Evolutionary conservation across 495 filamentous ascomycete species (phyloP).

Genomic region (Penicillium cataractarum): DNA sequence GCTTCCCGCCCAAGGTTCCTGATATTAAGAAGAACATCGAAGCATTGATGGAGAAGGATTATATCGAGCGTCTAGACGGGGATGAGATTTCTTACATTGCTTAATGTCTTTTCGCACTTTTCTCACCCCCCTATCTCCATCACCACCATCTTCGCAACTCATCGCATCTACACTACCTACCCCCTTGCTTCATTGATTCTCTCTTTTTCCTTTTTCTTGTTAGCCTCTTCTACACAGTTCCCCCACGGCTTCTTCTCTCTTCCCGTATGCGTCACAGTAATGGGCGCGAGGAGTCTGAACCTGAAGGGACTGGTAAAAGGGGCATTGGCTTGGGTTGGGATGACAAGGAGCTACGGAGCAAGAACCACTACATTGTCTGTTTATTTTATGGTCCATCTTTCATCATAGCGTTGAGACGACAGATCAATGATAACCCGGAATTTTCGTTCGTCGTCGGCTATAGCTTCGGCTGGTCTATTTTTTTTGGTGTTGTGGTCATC

Average conservation of each 20-base stretch:
- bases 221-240: constrained; percentile 1
- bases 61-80: constrained; percentile 91
- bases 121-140: not conserved
- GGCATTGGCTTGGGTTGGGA: constrained; percentile 16
- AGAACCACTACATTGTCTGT: constrained; percentile 46
- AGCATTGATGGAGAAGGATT: constrained; percentile 98
- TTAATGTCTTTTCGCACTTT: constrained; percentile 37
- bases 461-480: not conserved
- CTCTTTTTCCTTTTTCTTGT: constrained; percentile 21
- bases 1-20: constrained; percentile 87
- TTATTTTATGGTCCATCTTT: constrained; percentile 36
- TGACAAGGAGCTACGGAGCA: constrained; percentile 27
- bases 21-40: constrained; percentile 99
- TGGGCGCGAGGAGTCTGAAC: not conserved
- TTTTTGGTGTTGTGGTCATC: not conserved
- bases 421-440: constrained; percentile 40
- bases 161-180: constrained; percentile 13
- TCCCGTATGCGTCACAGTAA: not conserved
- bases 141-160: constrained; percentile 6
- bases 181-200: constrained; percentile 14
- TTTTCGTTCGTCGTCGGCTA: constrained; percentile 4
- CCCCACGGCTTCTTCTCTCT: not conserved
- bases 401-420: constrained; percentile 44
- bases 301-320: not conserved
- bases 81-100: constrained; percentile 93